phyloP scores from a whole-genome alignment of 345 rosid species.

The Erodium maritimum region DNA sequence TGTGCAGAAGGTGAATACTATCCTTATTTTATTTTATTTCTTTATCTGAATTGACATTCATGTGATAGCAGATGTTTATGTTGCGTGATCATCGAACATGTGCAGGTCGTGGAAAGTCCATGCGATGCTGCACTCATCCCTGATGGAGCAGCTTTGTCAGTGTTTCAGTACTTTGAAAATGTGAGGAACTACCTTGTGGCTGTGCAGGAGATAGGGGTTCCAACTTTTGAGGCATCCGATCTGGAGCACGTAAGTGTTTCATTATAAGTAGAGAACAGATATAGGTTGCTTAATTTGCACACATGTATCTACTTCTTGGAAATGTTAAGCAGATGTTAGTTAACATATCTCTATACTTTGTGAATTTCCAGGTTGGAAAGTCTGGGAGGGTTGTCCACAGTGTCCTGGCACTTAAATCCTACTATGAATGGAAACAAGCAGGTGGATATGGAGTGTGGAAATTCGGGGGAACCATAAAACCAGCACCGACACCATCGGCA shows the following conservation, averaged over 20 bases:
- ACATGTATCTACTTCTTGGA: too few species aligned
- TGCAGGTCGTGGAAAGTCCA: conserved; percentile 75
- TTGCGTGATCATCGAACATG: neutral
- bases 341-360: neutral
- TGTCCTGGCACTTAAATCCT: conserved; percentile 74
- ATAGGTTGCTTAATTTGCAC: too few species aligned
- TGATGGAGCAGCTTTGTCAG: conserved; percentile 81
- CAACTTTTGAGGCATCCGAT: conserved; percentile 85
- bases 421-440: conserved; percentile 61
- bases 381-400: conserved; percentile 65
- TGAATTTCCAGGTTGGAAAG: conserved; percentile 56
- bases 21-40: too few species aligned
- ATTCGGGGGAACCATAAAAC: conserved; percentile 63
- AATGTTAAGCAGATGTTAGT: neutral
- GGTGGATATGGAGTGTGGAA: conserved; percentile 82
- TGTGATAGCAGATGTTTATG: too few species aligned
- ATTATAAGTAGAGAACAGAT: too few species aligned
- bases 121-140: conserved; percentile 57
- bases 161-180: conserved; percentile 82
- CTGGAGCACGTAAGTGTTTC: conserved; percentile 54
- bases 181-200: conserved; percentile 82
- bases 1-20: conserved; percentile 46
- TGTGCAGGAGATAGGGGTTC: conserved; percentile 55
- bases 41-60: too few species aligned
- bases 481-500: conserved; percentile 16